These are phyloP conservation scores for Mycena sp. DNA, from an alignment of 1,284 basidiomycete genomes.

Conservation along the genomic window DNA sequence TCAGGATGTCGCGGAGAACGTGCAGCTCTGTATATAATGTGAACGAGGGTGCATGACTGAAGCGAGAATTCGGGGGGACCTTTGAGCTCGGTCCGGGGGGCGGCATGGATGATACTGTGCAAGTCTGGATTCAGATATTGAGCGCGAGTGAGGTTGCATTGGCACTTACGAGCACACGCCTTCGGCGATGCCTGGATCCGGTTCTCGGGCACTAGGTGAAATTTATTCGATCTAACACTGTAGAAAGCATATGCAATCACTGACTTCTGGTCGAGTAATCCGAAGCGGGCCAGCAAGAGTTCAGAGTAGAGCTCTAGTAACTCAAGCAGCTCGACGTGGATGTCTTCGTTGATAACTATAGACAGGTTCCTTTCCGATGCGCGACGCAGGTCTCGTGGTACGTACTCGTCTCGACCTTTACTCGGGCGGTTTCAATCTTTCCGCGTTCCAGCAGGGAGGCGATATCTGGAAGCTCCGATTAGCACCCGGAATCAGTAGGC, in stretches of 20 bases:
- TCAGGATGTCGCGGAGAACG: constrained; percentile 89
- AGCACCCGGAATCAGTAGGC: background rate
- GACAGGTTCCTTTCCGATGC: background rate
- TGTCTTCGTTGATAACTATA: constrained; percentile 86
- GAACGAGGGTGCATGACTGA: constrained; percentile 2
- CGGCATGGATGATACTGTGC: constrained; percentile 85
- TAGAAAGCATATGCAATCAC: constrained; percentile 37
- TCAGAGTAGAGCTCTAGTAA: constrained; percentile 95
- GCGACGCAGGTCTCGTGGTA: background rate
- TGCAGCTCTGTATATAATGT: constrained; percentile 76
- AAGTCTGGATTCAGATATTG: constrained; percentile 7
- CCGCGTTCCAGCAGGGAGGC: constrained; percentile 81
- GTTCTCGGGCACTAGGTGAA: constrained; percentile 71
- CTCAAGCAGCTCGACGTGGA: constrained; percentile 88
- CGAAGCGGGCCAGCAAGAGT: constrained; percentile 91
- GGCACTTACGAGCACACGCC: constrained; percentile 63
- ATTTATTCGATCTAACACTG: constrained; percentile 10
- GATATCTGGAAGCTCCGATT: constrained; percentile 58
- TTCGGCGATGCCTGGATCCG: constrained; percentile 84
- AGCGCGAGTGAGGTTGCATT: background rate
- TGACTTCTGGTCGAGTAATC: constrained; percentile 87
- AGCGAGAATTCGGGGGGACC: constrained; percentile 55
- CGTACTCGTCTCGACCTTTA: constrained; percentile 83
- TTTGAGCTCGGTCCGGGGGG: constrained; percentile 91
- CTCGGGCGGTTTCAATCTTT: constrained; percentile 84